These are phyloP conservation scores for Closterium sp. DNA, from an alignment of 139 green algal genomes.

Conservation along the genomic window DNA sequence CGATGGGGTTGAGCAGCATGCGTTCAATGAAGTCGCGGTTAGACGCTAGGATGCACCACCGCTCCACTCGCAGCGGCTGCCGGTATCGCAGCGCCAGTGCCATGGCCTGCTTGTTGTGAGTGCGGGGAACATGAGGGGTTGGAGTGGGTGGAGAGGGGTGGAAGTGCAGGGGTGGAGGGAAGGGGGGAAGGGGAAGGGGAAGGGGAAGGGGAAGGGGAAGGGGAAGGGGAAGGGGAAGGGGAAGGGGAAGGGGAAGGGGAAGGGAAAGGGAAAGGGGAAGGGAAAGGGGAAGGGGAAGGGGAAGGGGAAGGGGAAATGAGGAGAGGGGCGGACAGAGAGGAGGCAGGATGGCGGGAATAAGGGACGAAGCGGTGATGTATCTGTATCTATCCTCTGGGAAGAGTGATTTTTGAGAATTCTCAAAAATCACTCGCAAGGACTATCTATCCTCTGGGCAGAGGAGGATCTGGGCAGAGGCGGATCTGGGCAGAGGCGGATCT, in stretches of 20 bases:
- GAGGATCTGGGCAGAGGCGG: too few species aligned
- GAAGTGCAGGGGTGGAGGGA: background rate
- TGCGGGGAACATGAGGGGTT: background rate
- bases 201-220: background rate
- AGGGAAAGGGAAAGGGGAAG: background rate
- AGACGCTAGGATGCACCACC: background rate
- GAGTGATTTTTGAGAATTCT: too few species aligned
- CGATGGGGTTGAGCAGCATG: conserved; percentile 25
- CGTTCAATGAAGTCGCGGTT: conserved; percentile 16
- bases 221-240: background rate
- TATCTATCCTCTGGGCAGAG: too few species aligned
- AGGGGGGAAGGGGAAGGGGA: background rate
- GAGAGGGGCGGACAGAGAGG: too few species aligned
- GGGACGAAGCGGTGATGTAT: too few species aligned
- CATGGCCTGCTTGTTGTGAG: background rate
- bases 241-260: background rate
- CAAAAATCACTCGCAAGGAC: too few species aligned
- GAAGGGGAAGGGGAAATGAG: background rate
- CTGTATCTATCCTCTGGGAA: too few species aligned
- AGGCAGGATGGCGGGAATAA: too few species aligned
- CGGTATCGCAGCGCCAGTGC: conserved; percentile 16
- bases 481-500: too few species aligned
- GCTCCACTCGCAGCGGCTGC: conserved; percentile 3
- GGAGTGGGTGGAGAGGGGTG: background rate
- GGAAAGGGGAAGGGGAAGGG: background rate